Percentiles rank a stretch among this genome's conserved stretches.
Conservation (phyloP, 192 early-diverging fungal species). For the Chytriomyces confervae region DNA sequence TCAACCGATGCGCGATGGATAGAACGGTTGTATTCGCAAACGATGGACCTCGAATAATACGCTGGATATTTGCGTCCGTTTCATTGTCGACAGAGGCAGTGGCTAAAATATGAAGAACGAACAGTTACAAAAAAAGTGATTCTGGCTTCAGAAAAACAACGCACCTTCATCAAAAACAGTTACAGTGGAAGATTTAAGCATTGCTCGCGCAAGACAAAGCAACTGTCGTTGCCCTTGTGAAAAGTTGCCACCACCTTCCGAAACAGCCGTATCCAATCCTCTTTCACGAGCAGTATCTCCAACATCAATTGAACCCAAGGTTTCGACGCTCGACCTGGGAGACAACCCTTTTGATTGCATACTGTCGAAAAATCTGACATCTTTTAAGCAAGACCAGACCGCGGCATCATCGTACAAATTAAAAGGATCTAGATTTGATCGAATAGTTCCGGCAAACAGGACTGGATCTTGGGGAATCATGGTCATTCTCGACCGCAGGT, state of each 20-base stretch:
- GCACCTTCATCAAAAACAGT: slow-evolving; percentile 40
- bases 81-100: slow-evolving; percentile 77
- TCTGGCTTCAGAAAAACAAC: not conserved
- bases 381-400: not conserved
- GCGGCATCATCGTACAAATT: slow-evolving; percentile 53
- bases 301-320: slow-evolving; percentile 25
- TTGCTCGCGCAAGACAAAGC: slow-evolving; percentile 50
- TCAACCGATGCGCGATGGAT: slow-evolving; percentile 71
- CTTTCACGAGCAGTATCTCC: not conserved
- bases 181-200: slow-evolving; percentile 32
- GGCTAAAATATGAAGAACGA: slow-evolving; percentile 81
- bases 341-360: slow-evolving; percentile 52
- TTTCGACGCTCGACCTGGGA: not conserved
- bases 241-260: slow-evolving; percentile 84
- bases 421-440: slow-evolving; percentile 79
- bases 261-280: slow-evolving; percentile 68
- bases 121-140: slow-evolving; percentile 57
- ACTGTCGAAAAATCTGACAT: slow-evolving; percentile 53
- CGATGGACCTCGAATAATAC: slow-evolving; percentile 70
- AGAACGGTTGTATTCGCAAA: slow-evolving; percentile 76
- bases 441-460: slow-evolving; percentile 64
- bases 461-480: slow-evolving; percentile 62
- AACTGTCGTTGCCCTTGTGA: slow-evolving; percentile 77
- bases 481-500: slow-evolving; percentile 55
- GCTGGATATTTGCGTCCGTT: slow-evolving; percentile 74